Base-by-base conservation (phyloP, 2,329 filamentous ascomycete species). In the Ascochyta viciae-villosae region DNA sequence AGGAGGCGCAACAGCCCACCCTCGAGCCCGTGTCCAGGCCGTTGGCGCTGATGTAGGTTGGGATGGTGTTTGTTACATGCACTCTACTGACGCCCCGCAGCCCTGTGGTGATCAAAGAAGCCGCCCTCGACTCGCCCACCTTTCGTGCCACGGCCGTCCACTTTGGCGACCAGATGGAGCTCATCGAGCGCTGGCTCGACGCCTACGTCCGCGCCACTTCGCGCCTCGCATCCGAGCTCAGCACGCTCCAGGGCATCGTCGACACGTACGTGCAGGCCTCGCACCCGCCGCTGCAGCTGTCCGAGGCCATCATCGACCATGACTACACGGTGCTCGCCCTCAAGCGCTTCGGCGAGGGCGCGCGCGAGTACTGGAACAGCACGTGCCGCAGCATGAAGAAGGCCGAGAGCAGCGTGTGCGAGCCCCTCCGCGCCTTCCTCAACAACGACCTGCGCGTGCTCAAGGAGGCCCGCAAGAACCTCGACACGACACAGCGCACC, bases 61-160 rank as follows among this genome's bases (percentile, higher is more conserved):
- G 19, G 19, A 19, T 19, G 19, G 19, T 19, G 2, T 19, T 19
- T 19, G 0, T 19, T 3, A 3, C 3, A 19, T 3, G 2, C 13
- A 38, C 13, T 45, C 57, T 62, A 46, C 57, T 62, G 54, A 71
- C 40, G 39, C 44, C 15, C n/a, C 27, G 37, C 63, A 87, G 85
- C 54, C 92, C 95, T 40, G 93, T 98, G 33, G 88, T 88, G 58
- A 84, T 98, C 66, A 95, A 94, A 79, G 95, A 99, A 84, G 95
- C 95, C 46, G 90, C 92, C 19, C 89, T 98, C 79, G 95, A 99
- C 78, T 97, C 93, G 35, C 95, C 95, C 24, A 96, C 93, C 33
- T 98, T 98, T 76, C 91, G 95, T 63, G 91, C 93, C 42, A 91
- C 91, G 22, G 86, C 91, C 38, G 80, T 89, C 42, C 92, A 97